These are phyloP conservation scores for Fusarium sp. DNA, from an alignment of 2,329 filamentous ascomycete species.

Conservation along the genomic window DNA sequence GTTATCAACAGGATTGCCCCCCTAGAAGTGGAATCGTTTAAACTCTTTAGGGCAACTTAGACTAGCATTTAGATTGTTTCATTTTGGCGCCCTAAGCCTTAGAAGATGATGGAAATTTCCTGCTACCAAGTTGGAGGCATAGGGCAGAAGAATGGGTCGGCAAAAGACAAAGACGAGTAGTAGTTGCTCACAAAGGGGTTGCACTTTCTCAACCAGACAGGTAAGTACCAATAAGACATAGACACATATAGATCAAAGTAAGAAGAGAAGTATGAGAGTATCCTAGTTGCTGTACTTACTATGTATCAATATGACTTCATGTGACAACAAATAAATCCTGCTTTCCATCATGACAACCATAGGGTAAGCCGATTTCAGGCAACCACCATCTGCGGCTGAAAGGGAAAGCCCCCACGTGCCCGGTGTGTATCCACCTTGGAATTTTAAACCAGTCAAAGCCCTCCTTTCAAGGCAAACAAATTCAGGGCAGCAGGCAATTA, in stretches of 20 bases:
- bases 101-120: background rate
- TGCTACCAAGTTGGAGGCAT: background rate
- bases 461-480: constrained; percentile 14
- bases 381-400: constrained; percentile 34
- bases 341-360: background rate
- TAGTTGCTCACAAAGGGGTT: background rate
- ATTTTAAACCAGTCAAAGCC: constrained; percentile 20
- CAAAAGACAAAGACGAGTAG: background rate
- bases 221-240: background rate
- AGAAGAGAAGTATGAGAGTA: background rate
- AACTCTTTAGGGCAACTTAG: background rate
- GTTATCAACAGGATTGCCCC: background rate
- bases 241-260: background rate
- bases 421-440: constrained; percentile 28
- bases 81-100: background rate
- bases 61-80: background rate
- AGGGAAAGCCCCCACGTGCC: constrained; percentile 39
- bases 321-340: background rate
- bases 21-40: background rate
- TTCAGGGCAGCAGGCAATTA: constrained; percentile 20
- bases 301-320: background rate
- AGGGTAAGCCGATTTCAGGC: constrained; percentile 23
- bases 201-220: background rate
- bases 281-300: background rate
- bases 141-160: background rate